These are phyloP conservation scores for Globisporangium cystogenes DNA, from an alignment of 352 stramenopile species.

Conservation along the genomic window DNA sequence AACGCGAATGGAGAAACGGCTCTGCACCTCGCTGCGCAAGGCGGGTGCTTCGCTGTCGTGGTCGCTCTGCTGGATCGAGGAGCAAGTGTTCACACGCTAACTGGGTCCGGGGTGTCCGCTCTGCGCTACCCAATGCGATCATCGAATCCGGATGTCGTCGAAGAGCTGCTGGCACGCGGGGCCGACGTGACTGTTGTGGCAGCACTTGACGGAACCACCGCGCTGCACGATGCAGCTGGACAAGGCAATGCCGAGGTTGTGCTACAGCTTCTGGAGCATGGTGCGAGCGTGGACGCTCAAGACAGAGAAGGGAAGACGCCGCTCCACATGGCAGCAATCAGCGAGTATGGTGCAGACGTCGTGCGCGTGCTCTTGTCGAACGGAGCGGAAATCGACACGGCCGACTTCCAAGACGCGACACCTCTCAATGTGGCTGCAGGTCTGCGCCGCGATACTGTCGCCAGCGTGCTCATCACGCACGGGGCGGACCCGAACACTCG, in stretches of 20 bases:
- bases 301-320: neutral
- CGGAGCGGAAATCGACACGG: neutral
- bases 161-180: neutral
- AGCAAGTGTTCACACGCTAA: neutral
- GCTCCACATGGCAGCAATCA: neutral
- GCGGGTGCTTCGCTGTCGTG: neutral
- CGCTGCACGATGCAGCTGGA: neutral
- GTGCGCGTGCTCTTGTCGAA: neutral
- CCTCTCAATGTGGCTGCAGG: no score
- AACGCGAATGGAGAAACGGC: neutral
- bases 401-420: no score
- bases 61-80: neutral
- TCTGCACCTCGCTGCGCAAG: neutral
- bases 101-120: neutral
- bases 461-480: no score
- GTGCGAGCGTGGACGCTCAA: neutral
- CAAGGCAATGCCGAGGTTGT: neutral
- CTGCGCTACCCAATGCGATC: neutral
- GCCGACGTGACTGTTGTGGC: neutral
- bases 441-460: no score
- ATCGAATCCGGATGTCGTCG: neutral
- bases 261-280: neutral
- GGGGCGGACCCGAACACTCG: no score
- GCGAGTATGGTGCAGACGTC: neutral
- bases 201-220: neutral